Conservation (phyloP, 23 red algal genomes). For the Gracilaria domingensis region DNA sequence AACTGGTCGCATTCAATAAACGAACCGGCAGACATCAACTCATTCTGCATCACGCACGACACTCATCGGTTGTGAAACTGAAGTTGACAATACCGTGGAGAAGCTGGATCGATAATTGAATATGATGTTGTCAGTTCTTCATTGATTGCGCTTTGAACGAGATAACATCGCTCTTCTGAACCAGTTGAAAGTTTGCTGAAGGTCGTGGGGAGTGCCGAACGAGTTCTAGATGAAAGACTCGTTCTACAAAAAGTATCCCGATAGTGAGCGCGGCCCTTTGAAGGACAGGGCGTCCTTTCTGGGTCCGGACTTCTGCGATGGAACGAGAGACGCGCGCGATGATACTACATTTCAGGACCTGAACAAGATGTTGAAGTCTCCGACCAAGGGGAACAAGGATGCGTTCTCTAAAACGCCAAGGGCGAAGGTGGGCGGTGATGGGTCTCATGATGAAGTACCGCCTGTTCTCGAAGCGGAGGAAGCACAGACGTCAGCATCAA, state of each 20-base stretch:
- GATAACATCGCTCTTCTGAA: too few species aligned
- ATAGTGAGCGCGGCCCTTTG: slow-evolving; percentile 58
- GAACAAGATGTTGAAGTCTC: slow-evolving; percentile 29
- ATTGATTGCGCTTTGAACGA: too few species aligned
- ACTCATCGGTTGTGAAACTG: neutral
- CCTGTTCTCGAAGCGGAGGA: neutral
- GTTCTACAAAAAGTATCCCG: slow-evolving; percentile 48
- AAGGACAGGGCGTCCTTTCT: slow-evolving; percentile 62
- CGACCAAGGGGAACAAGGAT: slow-evolving; percentile 19
- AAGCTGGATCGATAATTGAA: too few species aligned
- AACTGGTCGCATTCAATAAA: neutral
- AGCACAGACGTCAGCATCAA: neutral
- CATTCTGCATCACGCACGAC: neutral
- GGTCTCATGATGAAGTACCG: slow-evolving; percentile 7
- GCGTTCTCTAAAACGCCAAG: slow-evolving; percentile 27
- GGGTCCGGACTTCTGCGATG: neutral
- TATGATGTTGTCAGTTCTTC: too few species aligned
- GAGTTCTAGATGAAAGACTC: slow-evolving; percentile 11
- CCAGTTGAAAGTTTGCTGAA: too few species aligned
- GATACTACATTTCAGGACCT: slow-evolving; percentile 10
- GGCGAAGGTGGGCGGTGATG: slow-evolving; percentile 14
- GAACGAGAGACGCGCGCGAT: neutral
- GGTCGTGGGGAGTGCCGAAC: too few species aligned
- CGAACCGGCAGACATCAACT: neutral
- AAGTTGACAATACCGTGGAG: neutral